phyloP scores from a whole-genome alignment of 108 stramenopile genomes.

The Aurantiochytrium sp. region DNA sequence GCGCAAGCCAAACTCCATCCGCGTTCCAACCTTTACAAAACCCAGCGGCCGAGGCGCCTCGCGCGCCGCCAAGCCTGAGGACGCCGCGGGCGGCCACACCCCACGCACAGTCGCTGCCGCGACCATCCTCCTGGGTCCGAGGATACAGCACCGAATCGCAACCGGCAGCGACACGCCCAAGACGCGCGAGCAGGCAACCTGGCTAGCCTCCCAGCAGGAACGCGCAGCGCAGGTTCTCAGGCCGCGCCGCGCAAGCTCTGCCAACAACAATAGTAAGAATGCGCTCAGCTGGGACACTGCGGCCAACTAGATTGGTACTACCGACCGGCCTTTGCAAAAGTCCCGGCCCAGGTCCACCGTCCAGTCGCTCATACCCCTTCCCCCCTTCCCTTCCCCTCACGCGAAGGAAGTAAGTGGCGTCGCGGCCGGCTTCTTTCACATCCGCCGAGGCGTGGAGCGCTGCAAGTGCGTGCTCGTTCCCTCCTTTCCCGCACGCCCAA shows the following conservation, averaged over 20 bases:
- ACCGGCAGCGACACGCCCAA: neutral
- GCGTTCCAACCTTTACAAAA: neutral
- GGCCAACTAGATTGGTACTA: neutral
- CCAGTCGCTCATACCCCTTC: too few species aligned
- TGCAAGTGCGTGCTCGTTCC: too few species aligned
- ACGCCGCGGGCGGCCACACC: neutral
- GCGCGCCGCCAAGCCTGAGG: neutral
- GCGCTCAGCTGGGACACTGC: neutral
- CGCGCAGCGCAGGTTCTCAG: neutral
- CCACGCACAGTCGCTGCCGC: neutral
- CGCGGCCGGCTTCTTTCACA: too few species aligned
- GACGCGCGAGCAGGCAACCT: neutral
- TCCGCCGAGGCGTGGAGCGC: too few species aligned
- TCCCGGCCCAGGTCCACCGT: too few species aligned
- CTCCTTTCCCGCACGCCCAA: too few species aligned
- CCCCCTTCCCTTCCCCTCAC: too few species aligned
- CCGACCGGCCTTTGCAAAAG: too few species aligned
- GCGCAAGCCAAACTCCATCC: neutral
- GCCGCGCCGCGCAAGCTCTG: neutral
- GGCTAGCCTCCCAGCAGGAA: neutral
- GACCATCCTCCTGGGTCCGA: neutral
- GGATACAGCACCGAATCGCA: neutral
- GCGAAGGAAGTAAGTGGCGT: too few species aligned
- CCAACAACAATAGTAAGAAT: neutral
- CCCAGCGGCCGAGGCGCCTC: neutral